phyloP scores from a whole-genome alignment of 441 rosid species.

The Aleurites moluccanus region DNA sequence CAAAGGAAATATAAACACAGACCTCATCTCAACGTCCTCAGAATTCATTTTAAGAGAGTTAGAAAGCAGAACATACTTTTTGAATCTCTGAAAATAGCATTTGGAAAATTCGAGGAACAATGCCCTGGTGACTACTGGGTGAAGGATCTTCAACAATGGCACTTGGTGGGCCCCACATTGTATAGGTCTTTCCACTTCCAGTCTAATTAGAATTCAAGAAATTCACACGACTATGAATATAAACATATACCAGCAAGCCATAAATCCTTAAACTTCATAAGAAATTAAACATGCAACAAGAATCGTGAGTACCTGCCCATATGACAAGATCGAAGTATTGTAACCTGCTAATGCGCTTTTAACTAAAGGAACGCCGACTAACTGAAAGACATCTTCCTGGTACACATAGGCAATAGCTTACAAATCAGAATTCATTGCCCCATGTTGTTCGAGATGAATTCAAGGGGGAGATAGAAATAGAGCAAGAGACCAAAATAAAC shows the following conservation, averaged over 20 bases:
- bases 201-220: constrained; percentile 44
- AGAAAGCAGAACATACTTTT: constrained; percentile 44
- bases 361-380: constrained; percentile 78
- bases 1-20: constrained; percentile 9
- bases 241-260: not conserved
- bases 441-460: not conserved
- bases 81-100: constrained; percentile 75
- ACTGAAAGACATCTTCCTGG: constrained; percentile 73
- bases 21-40: constrained; percentile 5
- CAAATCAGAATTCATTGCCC: constrained; percentile 1
- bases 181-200: constrained; percentile 95
- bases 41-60: not conserved
- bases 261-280: not conserved
- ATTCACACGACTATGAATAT: constrained; percentile 1
- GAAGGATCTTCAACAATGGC: constrained; percentile 86
- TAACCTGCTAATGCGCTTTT: constrained; percentile 76
- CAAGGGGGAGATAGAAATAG: not conserved
- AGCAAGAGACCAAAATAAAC: not conserved
- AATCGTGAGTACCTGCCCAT: constrained; percentile 68
- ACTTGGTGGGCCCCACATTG: constrained; percentile 96
- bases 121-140: constrained; percentile 71
- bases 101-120: constrained; percentile 83
- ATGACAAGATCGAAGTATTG: constrained; percentile 76
- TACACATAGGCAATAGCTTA: constrained; percentile 22
- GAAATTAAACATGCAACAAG: not conserved